A percentile compares a stretch with the other conserved stretches of the same genome.
phyloP scores from a whole-genome alignment of 768 basidiomycete genomes.

The Pulveroboletus sp. region DNA sequence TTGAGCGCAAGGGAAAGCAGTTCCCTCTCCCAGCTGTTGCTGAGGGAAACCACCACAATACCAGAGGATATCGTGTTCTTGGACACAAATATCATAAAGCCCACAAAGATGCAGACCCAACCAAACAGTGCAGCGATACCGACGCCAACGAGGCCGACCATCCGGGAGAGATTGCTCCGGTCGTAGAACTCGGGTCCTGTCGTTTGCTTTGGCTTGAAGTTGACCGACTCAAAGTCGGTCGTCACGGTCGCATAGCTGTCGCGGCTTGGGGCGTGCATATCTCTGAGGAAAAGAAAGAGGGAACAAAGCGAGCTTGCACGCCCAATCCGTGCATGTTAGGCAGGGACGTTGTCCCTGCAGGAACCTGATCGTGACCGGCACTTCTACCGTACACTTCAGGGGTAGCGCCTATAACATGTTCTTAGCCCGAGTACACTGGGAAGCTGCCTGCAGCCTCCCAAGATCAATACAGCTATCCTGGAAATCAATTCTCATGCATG shows the following conservation, averaged over 20 bases:
- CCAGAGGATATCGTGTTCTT: conserved; percentile 25
- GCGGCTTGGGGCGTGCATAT: conserved; percentile 6
- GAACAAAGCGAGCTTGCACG: background rate
- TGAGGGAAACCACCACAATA: conserved; percentile 18
- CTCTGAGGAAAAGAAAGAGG: background rate
- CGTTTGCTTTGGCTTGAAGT: conserved; percentile 19
- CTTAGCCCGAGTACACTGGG: too few species aligned
- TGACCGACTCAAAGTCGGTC: conserved; percentile 21
- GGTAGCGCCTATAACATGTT: too few species aligned
- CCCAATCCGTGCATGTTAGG: background rate
- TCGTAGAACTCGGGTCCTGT: conserved; percentile 29
- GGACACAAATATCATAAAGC: conserved; percentile 20
- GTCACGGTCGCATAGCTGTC: conserved; percentile 5
- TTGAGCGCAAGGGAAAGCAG: conserved; percentile 24
- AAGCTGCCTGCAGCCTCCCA: too few species aligned
- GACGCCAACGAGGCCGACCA: conserved; percentile 23
- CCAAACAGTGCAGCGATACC: conserved; percentile 22
- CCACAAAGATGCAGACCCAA: conserved; percentile 21
- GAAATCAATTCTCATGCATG: too few species aligned
- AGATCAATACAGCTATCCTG: too few species aligned
- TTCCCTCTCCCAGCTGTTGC: conserved; percentile 15
- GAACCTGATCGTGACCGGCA: too few species aligned
- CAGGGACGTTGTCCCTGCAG: background rate
- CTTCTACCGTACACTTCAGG: too few species aligned
- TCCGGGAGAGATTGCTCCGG: conserved; percentile 24